Percentiles rank a stretch among this genome's conserved stretches.
These are phyloP conservation scores for Moelleriella libera DNA, from an alignment of 2,329 filamentous ascomycete genomes.

Conservation along the genomic window DNA sequence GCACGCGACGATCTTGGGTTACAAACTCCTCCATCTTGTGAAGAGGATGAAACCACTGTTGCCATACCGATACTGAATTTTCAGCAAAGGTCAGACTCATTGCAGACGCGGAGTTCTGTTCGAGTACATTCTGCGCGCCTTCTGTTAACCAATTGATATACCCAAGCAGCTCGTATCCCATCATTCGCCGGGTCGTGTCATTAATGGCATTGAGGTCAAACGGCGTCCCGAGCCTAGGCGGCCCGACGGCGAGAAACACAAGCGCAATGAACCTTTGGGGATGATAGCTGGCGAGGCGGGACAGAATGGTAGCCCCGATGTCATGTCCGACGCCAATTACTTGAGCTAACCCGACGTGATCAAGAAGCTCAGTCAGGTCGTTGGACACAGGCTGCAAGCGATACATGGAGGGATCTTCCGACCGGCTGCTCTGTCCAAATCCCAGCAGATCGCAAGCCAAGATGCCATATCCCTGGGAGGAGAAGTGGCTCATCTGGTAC, in stretches of 20 bases:
- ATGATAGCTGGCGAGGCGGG: slow-evolving; percentile 13
- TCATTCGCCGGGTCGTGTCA: slow-evolving; percentile 12
- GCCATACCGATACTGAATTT: slow-evolving; percentile 9
- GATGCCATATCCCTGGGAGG: slow-evolving; percentile 23
- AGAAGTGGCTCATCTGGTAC: slow-evolving; percentile 20
- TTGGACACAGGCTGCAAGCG: slow-evolving; percentile 15
- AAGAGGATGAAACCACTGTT: slow-evolving; percentile 13
- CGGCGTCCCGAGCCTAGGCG: slow-evolving; percentile 11
- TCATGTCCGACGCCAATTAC: slow-evolving; percentile 29
- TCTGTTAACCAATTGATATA: slow-evolving; percentile 15
- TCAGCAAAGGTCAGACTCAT: slow-evolving; percentile 16
- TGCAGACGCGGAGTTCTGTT: slow-evolving; percentile 9
- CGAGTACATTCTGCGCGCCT: slow-evolving; percentile 8
- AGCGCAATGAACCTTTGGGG: slow-evolving; percentile 8
- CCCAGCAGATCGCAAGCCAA: slow-evolving; percentile 26
- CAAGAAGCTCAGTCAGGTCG: slow-evolving; percentile 19
- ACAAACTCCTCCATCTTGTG: slow-evolving; percentile 13
- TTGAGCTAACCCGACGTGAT: slow-evolving; percentile 13
- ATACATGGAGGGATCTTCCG: slow-evolving; percentile 13
- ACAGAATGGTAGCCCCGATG: slow-evolving; percentile 17
- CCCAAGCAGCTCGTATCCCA: slow-evolving; percentile 17
- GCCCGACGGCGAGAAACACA: slow-evolving; percentile 17
- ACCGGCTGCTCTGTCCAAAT: slow-evolving; percentile 20
- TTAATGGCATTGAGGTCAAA: slow-evolving; percentile 18
- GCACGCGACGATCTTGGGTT: slow-evolving; percentile 3